Percentiles rank a stretch among this genome's conserved stretches.
Evolutionary conservation across 164 flowering plant genomes (phyloP).

Genomic region (Amborella trichopoda): DNA sequence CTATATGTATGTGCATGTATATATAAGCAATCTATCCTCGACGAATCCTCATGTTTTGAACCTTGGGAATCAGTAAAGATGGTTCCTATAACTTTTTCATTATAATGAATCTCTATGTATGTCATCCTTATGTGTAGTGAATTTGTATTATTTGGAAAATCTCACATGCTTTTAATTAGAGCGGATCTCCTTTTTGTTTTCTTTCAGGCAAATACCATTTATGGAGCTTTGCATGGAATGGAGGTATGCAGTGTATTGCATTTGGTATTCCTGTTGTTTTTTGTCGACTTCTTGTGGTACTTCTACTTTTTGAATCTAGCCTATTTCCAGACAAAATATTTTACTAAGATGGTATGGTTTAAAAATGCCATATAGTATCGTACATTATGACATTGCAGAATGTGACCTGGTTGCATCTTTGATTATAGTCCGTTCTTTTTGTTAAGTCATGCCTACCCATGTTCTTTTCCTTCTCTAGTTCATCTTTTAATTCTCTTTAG

Average conservation of each 20-base stretch:
- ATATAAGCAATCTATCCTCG: not conserved
- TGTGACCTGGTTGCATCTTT: not conserved
- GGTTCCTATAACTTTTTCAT: not conserved
- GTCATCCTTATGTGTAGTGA: not conserved
- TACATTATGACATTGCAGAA: not conserved
- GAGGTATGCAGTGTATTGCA: slow-evolving; percentile 46
- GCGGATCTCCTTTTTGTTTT: slow-evolving; percentile 11
- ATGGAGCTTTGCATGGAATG: slow-evolving; percentile 84
- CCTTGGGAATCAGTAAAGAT: not conserved
- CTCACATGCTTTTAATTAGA: not conserved
- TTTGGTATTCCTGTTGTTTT: not conserved
- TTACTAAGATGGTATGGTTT: not conserved
- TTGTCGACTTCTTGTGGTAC: not conserved
- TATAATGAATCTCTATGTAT: not conserved
- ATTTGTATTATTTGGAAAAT: not conserved
- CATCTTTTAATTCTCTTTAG: no score
- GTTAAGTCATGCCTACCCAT: no score
- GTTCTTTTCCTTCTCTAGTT: no score
- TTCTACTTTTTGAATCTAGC: not conserved
- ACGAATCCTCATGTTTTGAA: not conserved
- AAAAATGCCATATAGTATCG: not conserved
- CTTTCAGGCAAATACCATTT: slow-evolving; percentile 86
- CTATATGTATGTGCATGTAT: not conserved
- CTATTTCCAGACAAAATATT: no score
- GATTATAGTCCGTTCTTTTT: no score